Percentiles rank a stretch among this genome's conserved stretches.
These are phyloP conservation scores for Colletotrichum eleusines DNA, from an alignment of 2,329 filamentous ascomycete genomes.

Conservation along the genomic window DNA sequence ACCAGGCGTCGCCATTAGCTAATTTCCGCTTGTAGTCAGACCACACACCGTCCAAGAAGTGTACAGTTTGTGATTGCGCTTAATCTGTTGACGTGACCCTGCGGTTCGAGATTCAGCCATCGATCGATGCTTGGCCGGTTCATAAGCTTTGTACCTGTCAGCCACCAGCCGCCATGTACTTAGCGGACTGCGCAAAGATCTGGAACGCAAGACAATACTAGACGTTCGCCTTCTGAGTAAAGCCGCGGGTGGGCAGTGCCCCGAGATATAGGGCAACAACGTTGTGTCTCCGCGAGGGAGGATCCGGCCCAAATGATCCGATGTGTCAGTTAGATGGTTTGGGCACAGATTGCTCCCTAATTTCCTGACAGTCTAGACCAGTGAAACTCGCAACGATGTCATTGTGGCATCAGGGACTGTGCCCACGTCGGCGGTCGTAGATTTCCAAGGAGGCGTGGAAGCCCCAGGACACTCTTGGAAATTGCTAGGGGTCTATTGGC, in stretches of 20 bases:
- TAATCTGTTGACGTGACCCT: neutral
- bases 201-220: neutral
- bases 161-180: neutral
- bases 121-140: neutral
- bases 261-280: neutral
- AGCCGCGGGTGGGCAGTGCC: neutral
- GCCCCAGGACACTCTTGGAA: too few species aligned
- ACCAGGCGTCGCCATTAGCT: neutral
- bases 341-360: neutral
- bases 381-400: neutral
- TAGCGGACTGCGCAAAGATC: too few species aligned
- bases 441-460: too few species aligned
- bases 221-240: too few species aligned
- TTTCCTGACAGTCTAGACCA: neutral
- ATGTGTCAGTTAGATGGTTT: neutral
- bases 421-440: neutral
- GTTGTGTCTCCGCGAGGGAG: neutral
- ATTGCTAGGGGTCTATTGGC: too few species aligned
- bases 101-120: neutral
- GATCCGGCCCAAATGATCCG: neutral
- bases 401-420: neutral
- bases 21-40: neutral
- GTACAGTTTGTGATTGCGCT: neutral
- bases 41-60: neutral
- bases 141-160: neutral